Conservation (phyloP, 2,329 filamentous ascomycete species). For the Fusarium torulosum region DNA sequence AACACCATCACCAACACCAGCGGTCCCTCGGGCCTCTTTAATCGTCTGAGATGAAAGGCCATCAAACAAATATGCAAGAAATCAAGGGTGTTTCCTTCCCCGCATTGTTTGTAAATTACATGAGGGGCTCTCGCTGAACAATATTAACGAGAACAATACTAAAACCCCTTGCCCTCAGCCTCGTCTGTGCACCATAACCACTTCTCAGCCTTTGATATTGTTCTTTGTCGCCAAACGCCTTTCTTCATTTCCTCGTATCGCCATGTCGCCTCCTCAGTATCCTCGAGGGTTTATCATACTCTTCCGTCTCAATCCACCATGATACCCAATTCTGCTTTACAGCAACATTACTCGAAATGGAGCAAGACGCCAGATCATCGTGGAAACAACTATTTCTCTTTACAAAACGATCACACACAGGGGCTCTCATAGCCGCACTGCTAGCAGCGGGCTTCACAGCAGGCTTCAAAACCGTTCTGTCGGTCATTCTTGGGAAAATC, state of each 20-base stretch:
- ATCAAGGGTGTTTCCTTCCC: background rate
- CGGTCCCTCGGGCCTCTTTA: constrained; percentile 1
- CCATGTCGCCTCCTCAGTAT: constrained; percentile 2
- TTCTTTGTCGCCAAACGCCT: constrained; percentile 40
- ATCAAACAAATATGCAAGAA: background rate
- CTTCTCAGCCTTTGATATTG: constrained; percentile 28
- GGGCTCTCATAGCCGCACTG: constrained; percentile 66
- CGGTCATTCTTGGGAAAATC: constrained; percentile 79
- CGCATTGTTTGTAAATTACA: background rate
- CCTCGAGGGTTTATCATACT: background rate
- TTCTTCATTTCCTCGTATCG: background rate
- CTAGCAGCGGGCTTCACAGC: constrained; percentile 70
- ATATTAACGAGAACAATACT: constrained; percentile 41
- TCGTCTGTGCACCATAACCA: constrained; percentile 37
- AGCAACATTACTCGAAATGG: constrained; percentile 27
- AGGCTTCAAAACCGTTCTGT: constrained; percentile 72
- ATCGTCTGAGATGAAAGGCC: background rate
- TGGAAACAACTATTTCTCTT: constrained; percentile 76
- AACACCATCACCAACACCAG: constrained; percentile 1
- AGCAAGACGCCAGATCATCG: constrained; percentile 42
- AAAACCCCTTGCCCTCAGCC: constrained; percentile 12
- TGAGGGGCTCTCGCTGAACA: constrained; percentile 23
- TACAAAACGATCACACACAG: constrained; percentile 70
- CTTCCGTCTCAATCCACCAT: background rate
- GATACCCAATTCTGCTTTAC: background rate